Evolutionary conservation across 495 filamentous ascomycete genomes (phyloP), one percentile per base, ranked within the genome.

Genomic region (Platismatia glauca): DNA sequence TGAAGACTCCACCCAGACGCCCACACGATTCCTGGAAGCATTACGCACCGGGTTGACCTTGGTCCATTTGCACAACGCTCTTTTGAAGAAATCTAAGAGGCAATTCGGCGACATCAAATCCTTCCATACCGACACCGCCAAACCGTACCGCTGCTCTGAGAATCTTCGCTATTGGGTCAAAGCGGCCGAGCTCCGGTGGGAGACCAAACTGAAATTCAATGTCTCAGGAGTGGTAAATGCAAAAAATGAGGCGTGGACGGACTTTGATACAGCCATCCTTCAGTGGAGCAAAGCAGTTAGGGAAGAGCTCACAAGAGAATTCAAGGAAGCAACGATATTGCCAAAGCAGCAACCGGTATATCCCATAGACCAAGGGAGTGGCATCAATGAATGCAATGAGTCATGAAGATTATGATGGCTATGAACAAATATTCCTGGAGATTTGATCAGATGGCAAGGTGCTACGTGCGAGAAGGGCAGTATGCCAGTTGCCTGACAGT

Each of bases 91-190:
- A 71, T 96, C 91, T 13, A 84, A 89, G 68, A 81, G 88, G 29
- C 86, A 86, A 13, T 97, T 97, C 72, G 91, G 91, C n/a, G 87
- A 89, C 59, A 97, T 98, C 72, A 89, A 87, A 39, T 79, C 78
- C 1, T 96, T 86, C 71, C 94, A 98, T 69, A 84, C 86, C 16
- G 90, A 98, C 71, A 90, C 92, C 12, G 86, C 83, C 41, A 97
- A 97, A 74, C 95, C 95, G 0, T 98, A 98, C 71, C 88, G 94
- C 59, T 84, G 85, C 59, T 90, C 92, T 0, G 95, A 98, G 58
- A 98, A 98, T 70, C 81, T 98, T 41, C 82, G 90, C 15, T 98
- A 85, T 78, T 98, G 94, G 93, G 80, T 89, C 71, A 98, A 98
- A 75, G 95, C 95, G 24, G 90, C 91, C 8, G 90, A 97, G 75